phyloP scores from a whole-genome alignment of 768 basidiomycete genomes.

The Macrolepiota fuliginosa region DNA sequence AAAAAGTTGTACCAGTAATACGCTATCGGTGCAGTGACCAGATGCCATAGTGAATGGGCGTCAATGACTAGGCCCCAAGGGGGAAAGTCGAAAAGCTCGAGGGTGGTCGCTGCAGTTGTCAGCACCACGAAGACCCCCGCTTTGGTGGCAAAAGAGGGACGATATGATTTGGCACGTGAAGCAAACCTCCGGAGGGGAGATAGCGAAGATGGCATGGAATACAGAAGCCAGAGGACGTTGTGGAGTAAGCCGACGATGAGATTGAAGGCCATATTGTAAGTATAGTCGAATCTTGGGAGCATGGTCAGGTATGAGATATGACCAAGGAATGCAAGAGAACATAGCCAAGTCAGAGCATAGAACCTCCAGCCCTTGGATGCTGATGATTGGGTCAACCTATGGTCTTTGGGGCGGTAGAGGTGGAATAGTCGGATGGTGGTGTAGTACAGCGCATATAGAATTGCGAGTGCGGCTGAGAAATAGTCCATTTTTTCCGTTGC shows the following conservation, averaged over 20 bases:
- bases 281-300: slow-evolving; percentile 84
- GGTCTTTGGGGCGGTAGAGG: slow-evolving; percentile 48
- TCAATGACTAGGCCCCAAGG: slow-evolving; percentile 76
- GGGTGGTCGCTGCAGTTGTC: slow-evolving; percentile 68
- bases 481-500: slow-evolving; percentile 91
- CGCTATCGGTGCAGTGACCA: slow-evolving; percentile 76
- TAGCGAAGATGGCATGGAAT: slow-evolving; percentile 52
- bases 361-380: slow-evolving; percentile 19
- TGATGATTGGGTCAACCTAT: slow-evolving; percentile 19
- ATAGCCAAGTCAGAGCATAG: slow-evolving; percentile 47
- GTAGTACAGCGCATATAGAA: slow-evolving; percentile 78
- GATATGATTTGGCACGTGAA: slow-evolving; percentile 49
- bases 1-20: slow-evolving; percentile 86
- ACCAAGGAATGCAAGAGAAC: slow-evolving; percentile 52
- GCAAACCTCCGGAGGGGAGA: slow-evolving; percentile 55
- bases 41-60: slow-evolving; percentile 93
- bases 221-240: slow-evolving; percentile 80
- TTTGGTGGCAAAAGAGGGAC: slow-evolving; percentile 52
- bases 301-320: slow-evolving; percentile 81
- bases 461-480: slow-evolving; percentile 87
- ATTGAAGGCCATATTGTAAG: slow-evolving; percentile 91
- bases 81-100: slow-evolving; percentile 93
- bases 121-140: slow-evolving; percentile 61
- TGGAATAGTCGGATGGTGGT: slow-evolving; percentile 75
- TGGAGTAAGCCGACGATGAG: slow-evolving; percentile 72